phyloP scores from a whole-genome alignment of 768 basidiomycete species.

The Lentinula sp. region DNA sequence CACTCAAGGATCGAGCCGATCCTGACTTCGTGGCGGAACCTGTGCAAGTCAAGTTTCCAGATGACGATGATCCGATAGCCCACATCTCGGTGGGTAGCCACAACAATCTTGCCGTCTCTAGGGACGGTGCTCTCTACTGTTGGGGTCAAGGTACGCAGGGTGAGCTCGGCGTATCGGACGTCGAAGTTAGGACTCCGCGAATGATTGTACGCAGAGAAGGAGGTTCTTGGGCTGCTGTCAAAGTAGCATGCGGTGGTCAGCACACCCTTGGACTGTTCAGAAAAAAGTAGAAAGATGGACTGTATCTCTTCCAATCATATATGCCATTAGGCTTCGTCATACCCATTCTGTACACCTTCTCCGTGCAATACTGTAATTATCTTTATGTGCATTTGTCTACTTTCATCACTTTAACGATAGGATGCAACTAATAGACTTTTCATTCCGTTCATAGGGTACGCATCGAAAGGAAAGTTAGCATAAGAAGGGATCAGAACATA shows the following conservation, averaged over 20 bases:
- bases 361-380: background rate
- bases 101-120: constrained; percentile 66
- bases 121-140: constrained; percentile 60
- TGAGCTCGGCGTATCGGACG: constrained; percentile 62
- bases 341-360: background rate
- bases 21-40: constrained; percentile 64
- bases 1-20: constrained; percentile 46
- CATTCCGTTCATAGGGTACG: background rate
- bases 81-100: constrained; percentile 65
- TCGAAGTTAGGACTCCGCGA: constrained; percentile 57
- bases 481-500: constrained; percentile 50
- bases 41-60: constrained; percentile 58
- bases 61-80: constrained; percentile 55
- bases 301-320: background rate
- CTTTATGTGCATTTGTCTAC: background rate
- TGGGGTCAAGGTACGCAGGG: constrained; percentile 81
- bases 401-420: background rate
- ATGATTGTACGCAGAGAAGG: constrained; percentile 69
- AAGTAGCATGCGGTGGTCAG: constrained; percentile 73
- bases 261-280: constrained; percentile 70
- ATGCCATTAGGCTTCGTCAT: background rate
- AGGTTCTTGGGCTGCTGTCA: constrained; percentile 58
- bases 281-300: constrained; percentile 33
- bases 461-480: background rate
- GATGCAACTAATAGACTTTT: background rate